Base-by-base conservation (phyloP, 164 flowering plant genomes). In the Macadamia integrifolia region DNA sequence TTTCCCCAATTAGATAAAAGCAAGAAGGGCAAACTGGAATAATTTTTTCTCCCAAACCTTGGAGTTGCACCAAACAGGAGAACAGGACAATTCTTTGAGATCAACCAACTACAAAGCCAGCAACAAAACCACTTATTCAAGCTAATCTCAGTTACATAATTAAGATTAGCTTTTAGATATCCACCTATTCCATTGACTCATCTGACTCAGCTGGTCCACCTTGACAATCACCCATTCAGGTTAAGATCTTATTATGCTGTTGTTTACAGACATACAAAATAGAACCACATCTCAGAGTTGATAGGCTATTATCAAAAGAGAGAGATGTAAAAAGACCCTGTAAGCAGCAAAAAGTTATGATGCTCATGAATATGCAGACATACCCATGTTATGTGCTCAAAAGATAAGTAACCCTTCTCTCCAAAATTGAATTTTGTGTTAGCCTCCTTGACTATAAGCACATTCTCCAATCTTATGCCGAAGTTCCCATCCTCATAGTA, bases 341-440 rank as follows among this genome's bases (percentile, higher is more conserved):
- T 35, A 35, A 35, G 3, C 40, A 35, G 40, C 23, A 35, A 35
- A 35, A 35, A 35, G 5, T 35, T 35, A 35, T 35, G 40, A 35
- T 35, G 40, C 40, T 35, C 40, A 57, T 6, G 31, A 58, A 35
- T 23, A 44, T 14, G 52, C 50, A 57, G 64, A 55, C 85, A 78
- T 80, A 90, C 99, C 99, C 99, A 94, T 74, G 99, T 95, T 65
- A 95, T 91, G 74, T 95, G 94, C 88, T 95, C 99, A 76, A 95
- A 90, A 28, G 84, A 65, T 60, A 95, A 74, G 80, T 89, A 92
- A 17, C 98, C 99, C 79, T 89, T 92, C 64, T 86, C 91, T 7
- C 96, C 98, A 66, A 95, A 95, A 71, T 92, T 92, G 80, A 84
- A 95, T 66, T 87, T 71, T 62, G 99, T 92, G 60, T 83, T 80